phyloP scores from a whole-genome alignment of 176 grass and related monocot genomes.

The Puccinellia tenuiflora region DNA sequence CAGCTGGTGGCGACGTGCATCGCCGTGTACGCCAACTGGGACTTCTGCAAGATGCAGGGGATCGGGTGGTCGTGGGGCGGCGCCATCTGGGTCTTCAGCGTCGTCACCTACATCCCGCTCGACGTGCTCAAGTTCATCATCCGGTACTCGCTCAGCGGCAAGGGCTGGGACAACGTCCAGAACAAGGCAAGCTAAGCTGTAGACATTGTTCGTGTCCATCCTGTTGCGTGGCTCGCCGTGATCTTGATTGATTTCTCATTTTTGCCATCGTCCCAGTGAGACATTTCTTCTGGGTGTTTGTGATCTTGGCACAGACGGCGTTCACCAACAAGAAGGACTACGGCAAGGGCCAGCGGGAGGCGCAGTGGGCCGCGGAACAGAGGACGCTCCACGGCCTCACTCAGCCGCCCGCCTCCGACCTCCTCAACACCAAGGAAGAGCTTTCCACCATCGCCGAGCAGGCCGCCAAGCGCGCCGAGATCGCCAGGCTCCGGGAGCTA shows the following conservation, averaged over 20 bases:
- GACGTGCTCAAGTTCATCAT: conserved; percentile 87
- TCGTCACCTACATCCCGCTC: conserved; percentile 76
- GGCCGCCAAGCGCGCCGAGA: conserved; percentile 44
- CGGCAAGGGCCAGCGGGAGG: conserved; percentile 47
- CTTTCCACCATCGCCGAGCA: conserved; percentile 39
- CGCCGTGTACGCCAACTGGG: conserved; percentile 57
- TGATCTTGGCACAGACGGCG: conserved; percentile 26
- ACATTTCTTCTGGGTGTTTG: conserved; percentile 7
- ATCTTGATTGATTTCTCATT: background rate
- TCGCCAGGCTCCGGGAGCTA: conserved; percentile 56
- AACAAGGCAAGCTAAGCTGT: conserved; percentile 43
- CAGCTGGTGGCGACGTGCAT: conserved; percentile 70
- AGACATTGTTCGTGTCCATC: background rate
- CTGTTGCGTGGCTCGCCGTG: background rate
- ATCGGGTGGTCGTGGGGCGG: conserved; percentile 73
- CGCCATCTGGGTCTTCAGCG: conserved; percentile 62
- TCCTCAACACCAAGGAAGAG: conserved; percentile 21
- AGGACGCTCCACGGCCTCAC: conserved; percentile 45
- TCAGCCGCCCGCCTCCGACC: conserved; percentile 18
- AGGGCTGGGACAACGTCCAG: conserved; percentile 38
- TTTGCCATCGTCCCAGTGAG: conserved; percentile 26
- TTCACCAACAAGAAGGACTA: conserved; percentile 43
- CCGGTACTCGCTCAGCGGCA: conserved; percentile 51
- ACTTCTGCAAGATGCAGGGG: conserved; percentile 62
- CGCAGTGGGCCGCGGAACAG: conserved; percentile 40